A percentile compares a stretch with the other conserved stretches of the same genome.
Evolutionary conservation across 2,329 filamentous ascomycete species (phyloP).

Genomic region (Colletotrichum neosansevieriae): DNA sequence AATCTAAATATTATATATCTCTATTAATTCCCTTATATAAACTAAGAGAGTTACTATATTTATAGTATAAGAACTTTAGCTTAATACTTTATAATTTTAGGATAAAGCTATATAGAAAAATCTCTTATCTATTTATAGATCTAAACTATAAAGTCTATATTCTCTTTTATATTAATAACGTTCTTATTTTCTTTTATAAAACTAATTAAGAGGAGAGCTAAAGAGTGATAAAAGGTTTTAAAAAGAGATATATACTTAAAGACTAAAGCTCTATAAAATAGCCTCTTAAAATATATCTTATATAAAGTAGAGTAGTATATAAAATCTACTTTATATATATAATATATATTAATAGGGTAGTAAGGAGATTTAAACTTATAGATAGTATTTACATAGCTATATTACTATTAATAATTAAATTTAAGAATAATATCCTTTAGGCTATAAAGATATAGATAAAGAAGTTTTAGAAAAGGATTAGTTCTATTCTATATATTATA

Average conservation of each 20-base stretch:
- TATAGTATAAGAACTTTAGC: not conserved
- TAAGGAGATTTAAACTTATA: not conserved
- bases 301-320: too few species aligned
- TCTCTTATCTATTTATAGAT: not conserved
- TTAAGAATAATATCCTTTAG: constrained; percentile 19
- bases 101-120: not conserved
- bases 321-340: too few species aligned
- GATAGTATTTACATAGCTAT: not conserved
- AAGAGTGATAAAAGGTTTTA: not conserved
- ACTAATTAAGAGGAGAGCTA: not conserved
- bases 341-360: not conserved
- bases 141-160: not conserved
- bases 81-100: not conserved
- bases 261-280: not conserved
- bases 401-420: not conserved
- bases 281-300: too few species aligned
- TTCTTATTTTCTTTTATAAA: not conserved
- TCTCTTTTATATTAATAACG: constrained; percentile 11
- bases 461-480: constrained; percentile 28
- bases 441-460: not conserved
- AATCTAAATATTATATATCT: too few species aligned
- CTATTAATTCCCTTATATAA: too few species aligned
- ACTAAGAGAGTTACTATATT: not conserved
- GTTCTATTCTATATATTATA: constrained; percentile 18
- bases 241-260: not conserved